These are phyloP conservation scores for Phlebopus sp. DNA, from an alignment of 1,284 basidiomycete species.

Conservation along the genomic window DNA sequence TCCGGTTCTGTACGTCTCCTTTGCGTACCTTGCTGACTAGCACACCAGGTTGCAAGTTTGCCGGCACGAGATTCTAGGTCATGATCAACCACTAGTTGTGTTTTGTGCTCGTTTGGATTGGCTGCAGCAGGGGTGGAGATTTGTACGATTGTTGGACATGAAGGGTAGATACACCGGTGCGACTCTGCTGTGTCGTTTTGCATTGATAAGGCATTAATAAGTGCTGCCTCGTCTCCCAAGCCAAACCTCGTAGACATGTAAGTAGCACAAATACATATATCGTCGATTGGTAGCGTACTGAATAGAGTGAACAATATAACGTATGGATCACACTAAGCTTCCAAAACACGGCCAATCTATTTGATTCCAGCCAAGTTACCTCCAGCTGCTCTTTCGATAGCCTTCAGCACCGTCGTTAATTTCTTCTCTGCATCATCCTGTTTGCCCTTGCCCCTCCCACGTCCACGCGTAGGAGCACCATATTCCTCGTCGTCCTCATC, in stretches of 20 bases:
- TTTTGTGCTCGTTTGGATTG: slow-evolving; percentile 50
- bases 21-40: background rate
- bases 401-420: slow-evolving; percentile 48
- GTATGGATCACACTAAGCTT: background rate
- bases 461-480: slow-evolving; percentile 13
- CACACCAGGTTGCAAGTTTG: slow-evolving; percentile 33
- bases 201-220: no score
- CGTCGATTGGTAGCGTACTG: background rate
- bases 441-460: slow-evolving; percentile 22
- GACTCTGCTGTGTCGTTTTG: slow-evolving; percentile 45
- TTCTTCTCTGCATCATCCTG: slow-evolving; percentile 31
- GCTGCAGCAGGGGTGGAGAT: slow-evolving; percentile 46
- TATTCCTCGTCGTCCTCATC: slow-evolving; percentile 45
- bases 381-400: slow-evolving; percentile 62
- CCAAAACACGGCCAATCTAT: no score
- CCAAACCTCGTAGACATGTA: background rate
- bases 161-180: slow-evolving; percentile 53
- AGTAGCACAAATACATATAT: background rate
- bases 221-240: background rate
- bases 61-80: slow-evolving; percentile 40
- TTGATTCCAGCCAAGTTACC: slow-evolving; percentile 49
- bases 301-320: background rate
- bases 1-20: slow-evolving; percentile 8
- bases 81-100: slow-evolving; percentile 42
- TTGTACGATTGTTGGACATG: slow-evolving; percentile 51